phyloP scores from a whole-genome alignment of 768 basidiomycete species.

The Pleurotus platypus region DNA sequence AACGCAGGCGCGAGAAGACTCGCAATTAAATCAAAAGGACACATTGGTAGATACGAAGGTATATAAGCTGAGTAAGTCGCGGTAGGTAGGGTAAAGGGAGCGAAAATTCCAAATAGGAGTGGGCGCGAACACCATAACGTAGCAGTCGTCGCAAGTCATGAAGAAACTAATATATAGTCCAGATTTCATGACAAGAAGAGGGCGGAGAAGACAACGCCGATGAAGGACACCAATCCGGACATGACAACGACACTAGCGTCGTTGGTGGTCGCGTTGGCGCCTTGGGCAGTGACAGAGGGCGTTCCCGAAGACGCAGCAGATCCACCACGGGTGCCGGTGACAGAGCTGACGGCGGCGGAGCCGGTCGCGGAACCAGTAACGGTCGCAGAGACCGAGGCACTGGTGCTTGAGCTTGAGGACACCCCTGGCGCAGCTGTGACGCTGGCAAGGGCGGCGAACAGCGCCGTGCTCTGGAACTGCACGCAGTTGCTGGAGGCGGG shows the following conservation, averaged over 20 bases:
- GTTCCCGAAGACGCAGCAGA: not conserved
- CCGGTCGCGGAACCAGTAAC: not conserved
- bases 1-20: too few relatives aligned
- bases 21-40: too few relatives aligned
- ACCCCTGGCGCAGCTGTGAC: not conserved
- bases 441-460: slow-evolving; percentile 6
- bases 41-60: too few relatives aligned
- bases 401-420: not conserved
- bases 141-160: not conserved
- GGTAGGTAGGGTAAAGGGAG: too few relatives aligned
- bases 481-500: slow-evolving; percentile 13
- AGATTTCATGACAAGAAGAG: slow-evolving; percentile 15
- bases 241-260: slow-evolving; percentile 19
- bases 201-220: slow-evolving; percentile 17
- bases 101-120: too few relatives aligned
- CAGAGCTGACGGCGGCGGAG: not conserved
- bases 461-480: slow-evolving; percentile 7
- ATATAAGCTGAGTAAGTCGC: too few relatives aligned
- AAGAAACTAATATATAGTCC: not conserved
- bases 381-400: not conserved
- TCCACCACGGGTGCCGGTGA: not conserved
- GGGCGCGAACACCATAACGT: not conserved
- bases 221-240: slow-evolving; percentile 14
- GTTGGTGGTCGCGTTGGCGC: slow-evolving; percentile 9
- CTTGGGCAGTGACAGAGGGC: slow-evolving; percentile 5